Percentiles rank a stretch among this genome's conserved stretches.
Conservation (phyloP, 306 rosid species). For the Spatholobus suberectus region DNA sequence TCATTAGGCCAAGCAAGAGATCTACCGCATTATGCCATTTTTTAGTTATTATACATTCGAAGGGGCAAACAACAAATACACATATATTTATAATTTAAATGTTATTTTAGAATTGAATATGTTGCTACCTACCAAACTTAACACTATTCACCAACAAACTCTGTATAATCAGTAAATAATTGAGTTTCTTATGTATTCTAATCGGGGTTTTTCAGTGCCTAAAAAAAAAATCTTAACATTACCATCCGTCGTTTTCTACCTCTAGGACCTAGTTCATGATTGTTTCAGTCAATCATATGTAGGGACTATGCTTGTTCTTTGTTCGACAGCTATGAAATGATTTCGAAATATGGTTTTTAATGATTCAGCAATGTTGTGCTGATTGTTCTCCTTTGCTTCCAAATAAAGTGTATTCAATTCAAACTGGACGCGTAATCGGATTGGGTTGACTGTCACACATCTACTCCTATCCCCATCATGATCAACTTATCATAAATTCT, state of each 20-base stretch:
- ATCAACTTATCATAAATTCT: slow-evolving; percentile 20
- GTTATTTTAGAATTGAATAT: background rate
- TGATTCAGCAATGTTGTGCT: slow-evolving; percentile 11
- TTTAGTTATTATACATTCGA: background rate
- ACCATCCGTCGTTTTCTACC: background rate
- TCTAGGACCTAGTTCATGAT: slow-evolving; percentile 20
- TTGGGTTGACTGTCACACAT: slow-evolving; percentile 28
- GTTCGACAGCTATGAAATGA: slow-evolving; percentile 31
- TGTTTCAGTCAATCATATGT: slow-evolving; percentile 27
- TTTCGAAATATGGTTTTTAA: slow-evolving; percentile 13
- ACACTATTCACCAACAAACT: background rate
- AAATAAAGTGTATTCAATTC: background rate
- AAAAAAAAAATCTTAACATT: background rate
- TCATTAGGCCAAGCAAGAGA: background rate
- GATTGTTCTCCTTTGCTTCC: slow-evolving; percentile 15
- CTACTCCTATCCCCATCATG: slow-evolving; percentile 29
- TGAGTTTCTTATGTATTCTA: background rate
- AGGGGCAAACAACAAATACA: background rate
- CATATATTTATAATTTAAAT: background rate
- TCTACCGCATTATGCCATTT: background rate
- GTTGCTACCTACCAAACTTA: background rate
- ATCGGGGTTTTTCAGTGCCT: background rate
- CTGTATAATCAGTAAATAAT: background rate
- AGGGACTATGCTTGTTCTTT: background rate
- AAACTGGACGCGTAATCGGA: slow-evolving; percentile 32